Evolutionary conservation across 176 grass and related monocot genomes (phyloP).

Genomic region (Ampelocalamus luodianensis): DNA sequence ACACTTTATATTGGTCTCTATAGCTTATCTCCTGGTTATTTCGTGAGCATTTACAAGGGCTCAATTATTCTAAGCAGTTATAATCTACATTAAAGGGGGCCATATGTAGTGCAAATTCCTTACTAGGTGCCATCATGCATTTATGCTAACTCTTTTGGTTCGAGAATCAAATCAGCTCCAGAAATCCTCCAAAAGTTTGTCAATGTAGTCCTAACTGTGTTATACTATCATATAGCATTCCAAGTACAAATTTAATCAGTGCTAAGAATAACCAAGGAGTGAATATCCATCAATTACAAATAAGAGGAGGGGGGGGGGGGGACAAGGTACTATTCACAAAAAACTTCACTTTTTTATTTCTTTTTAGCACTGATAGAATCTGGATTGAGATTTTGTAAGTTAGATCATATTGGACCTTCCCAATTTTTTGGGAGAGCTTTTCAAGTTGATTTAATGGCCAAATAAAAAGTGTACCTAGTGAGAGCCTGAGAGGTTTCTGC

Average conservation of each 20-base stretch:
- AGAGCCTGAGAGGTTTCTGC: not conserved
- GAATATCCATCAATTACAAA: not conserved
- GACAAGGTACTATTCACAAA: not conserved
- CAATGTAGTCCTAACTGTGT: not conserved
- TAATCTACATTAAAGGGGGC: not conserved
- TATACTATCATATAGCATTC: not conserved
- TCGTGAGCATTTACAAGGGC: constrained; percentile 4
- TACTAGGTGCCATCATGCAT: not conserved
- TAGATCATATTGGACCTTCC: not conserved
- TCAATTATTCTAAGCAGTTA: not conserved
- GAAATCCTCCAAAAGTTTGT: not conserved
- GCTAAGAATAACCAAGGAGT: not conserved
- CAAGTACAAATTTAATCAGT: not conserved
- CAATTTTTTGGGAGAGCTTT: not conserved
- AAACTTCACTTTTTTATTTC: not conserved
- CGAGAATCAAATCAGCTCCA: not conserved
- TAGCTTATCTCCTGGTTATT: constrained; percentile 2
- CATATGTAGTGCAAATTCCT: not conserved
- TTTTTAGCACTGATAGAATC: not conserved
- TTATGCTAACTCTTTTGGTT: constrained; percentile 1
- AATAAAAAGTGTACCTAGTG: not conserved
- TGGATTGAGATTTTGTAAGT: not conserved
- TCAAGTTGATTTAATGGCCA: not conserved
- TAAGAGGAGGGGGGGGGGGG: not conserved
- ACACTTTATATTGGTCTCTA: constrained; percentile 1